Conservation (phyloP, 768 basidiomycete genomes). For the Lentinula detonsa region DNA sequence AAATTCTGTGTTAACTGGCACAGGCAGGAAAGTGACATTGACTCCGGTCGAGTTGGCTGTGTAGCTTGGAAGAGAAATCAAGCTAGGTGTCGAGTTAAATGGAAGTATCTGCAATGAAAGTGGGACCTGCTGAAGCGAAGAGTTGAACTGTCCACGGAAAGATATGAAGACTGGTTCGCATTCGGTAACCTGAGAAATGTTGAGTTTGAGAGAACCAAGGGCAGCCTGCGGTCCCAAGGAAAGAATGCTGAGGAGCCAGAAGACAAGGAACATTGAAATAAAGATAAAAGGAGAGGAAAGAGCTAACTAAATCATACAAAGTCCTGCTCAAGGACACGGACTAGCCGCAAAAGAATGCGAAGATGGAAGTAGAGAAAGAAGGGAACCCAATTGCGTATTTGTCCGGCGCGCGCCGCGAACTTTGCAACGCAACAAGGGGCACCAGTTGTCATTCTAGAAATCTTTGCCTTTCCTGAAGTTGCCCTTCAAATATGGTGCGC, state of each 20-base stretch:
- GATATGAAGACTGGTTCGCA: conserved; percentile 44
- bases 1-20: conserved; percentile 42
- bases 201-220: conserved; percentile 28
- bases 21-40: conserved; percentile 44
- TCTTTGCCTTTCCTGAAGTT: no score
- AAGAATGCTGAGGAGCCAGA: conserved; percentile 25
- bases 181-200: conserved; percentile 40
- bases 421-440: not conserved
- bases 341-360: conserved; percentile 23
- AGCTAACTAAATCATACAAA: conserved; percentile 15
- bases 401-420: conserved; percentile 6
- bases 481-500: no score
- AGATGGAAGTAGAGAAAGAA: conserved; percentile 18
- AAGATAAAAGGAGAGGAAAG: conserved; percentile 9
- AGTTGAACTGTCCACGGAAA: conserved; percentile 32
- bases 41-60: conserved; percentile 32
- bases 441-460: no score
- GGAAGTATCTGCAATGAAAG: conserved; percentile 48
- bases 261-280: conserved; percentile 19
- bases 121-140: conserved; percentile 27
- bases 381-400: not conserved
- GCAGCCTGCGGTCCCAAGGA: conserved; percentile 35
- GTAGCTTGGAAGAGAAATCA: conserved; percentile 36
- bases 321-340: conserved; percentile 21
- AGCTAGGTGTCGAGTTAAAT: conserved; percentile 42